A percentile compares a stretch with the other conserved stretches of the same genome.
phyloP scores from a whole-genome alignment of 2,329 filamentous ascomycete species.

The Pseudogymnoascus sp. region DNA sequence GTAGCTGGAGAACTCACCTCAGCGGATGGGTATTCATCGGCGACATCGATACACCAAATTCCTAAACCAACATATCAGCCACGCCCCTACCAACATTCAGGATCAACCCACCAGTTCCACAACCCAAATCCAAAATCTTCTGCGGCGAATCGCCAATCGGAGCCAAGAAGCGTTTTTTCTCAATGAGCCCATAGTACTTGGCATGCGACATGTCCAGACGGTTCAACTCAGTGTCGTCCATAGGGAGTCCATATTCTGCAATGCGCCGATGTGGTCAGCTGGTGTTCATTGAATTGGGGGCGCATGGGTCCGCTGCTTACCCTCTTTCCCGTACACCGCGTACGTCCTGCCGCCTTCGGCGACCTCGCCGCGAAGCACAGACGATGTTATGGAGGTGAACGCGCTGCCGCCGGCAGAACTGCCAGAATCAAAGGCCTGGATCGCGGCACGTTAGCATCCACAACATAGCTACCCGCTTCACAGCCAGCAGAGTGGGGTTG shows the following conservation, averaged over 20 bases:
- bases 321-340: conserved; percentile 33
- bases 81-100: not conserved
- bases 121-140: conserved; percentile 35
- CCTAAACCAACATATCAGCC: not conserved
- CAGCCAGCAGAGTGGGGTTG: not conserved
- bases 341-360: conserved; percentile 31
- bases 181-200: conserved; percentile 28
- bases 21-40: conserved; percentile 12
- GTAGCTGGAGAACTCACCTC: conserved; percentile 3
- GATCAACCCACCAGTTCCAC: conserved; percentile 31
- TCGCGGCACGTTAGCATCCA: not conserved
- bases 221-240: conserved; percentile 36
- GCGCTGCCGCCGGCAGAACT: conserved; percentile 9
- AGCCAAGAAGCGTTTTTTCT: conserved; percentile 8
- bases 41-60: not conserved
- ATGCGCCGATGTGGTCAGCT: not conserved
- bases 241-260: conserved; percentile 35
- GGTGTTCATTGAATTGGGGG: not conserved
- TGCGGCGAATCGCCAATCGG: conserved; percentile 24
- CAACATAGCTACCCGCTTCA: not conserved
- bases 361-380: conserved; percentile 22
- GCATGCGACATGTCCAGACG: conserved; percentile 37
- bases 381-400: conserved; percentile 29
- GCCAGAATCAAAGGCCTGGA: not conserved
- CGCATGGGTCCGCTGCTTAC: conserved; percentile 14